Evolutionary conservation across 768 basidiomycete species (phyloP), one percentile per base, ranked within the genome.

Genomic region (Lanmaoa rubissima): DNA sequence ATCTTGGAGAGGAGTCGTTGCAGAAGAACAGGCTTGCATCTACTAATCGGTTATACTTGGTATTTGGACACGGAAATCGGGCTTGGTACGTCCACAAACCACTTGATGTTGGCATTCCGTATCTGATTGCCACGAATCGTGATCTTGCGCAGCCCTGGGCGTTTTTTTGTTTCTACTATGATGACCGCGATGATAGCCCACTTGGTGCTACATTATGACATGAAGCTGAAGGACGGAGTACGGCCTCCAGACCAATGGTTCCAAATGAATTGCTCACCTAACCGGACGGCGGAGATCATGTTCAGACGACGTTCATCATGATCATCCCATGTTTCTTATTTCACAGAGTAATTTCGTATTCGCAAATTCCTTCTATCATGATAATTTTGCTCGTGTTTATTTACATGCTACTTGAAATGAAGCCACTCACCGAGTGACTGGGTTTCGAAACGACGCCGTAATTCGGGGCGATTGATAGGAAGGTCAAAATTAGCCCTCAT

Each of bases 181-280:
- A 65, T 78, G 64, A 78, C 78, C 32, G 65, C 71, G 1, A 71
- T 75, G 61, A 65, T 77, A 65, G 78, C 78, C 31, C 67, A 76
- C 55, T 58, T 79, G 56, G 65, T 78, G 13, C 51, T 75, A 51
- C 68, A 71, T 55, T 78, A 78, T 63, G 78, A 78, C 55, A 64
- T 78, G 36, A 69, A 69, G 46, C 55, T 75, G 35, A 69, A 74
- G 43, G 71, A 71, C 32, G 73, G 73, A 43, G 64, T 68, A 35
- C 66, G 72, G 19, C 76, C 78, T 9, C 62, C 66, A 31, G 73
- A 74, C 48, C 48, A 67, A 47, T 74, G 73, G 73, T 68, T 71
- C 42, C 56, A 52, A 60, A 69, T 73, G 69, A 71, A 71, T 43
- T 71, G 71, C 49, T 61, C 62, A 24, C 79, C 79, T 11, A 71